Conservation (phyloP, 73 alveolate genomes). For the Tetrahymena thermophila region DNA sequence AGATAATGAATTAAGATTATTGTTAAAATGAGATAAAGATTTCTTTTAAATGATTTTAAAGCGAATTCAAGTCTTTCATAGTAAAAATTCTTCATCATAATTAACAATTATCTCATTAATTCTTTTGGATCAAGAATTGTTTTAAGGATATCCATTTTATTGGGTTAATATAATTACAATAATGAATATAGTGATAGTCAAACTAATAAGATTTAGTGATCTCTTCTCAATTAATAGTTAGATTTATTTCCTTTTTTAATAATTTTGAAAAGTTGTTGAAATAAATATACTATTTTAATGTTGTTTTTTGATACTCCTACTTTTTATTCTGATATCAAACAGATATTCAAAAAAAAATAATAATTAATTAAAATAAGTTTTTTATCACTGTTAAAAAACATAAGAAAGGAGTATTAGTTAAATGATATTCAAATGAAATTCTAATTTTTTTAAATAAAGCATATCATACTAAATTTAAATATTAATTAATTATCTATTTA, state of each 20-base stretch:
- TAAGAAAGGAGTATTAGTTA: too few relatives aligned
- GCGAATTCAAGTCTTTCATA: not conserved
- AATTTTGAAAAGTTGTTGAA: too few relatives aligned
- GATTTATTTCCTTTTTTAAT: too few relatives aligned
- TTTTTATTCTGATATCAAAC: too few relatives aligned
- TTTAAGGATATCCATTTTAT: not conserved
- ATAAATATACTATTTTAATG: not conserved
- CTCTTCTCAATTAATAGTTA: too few relatives aligned
- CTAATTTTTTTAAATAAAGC: not conserved
- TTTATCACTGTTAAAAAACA: not conserved
- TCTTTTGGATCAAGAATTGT: not conserved
- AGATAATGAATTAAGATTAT: not conserved
- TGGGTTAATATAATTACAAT: too few relatives aligned
- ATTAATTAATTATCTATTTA: too few relatives aligned
- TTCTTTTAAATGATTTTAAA: not conserved
- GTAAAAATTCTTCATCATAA: not conserved
- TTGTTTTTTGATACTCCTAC: not conserved
- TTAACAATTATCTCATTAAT: not conserved
- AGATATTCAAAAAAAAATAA: not conserved
- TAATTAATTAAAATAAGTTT: too few relatives aligned
- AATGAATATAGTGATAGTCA: too few relatives aligned
- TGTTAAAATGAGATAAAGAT: not conserved
- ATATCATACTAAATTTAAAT: not conserved
- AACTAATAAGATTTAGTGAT: too few relatives aligned
- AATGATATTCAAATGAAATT: not conserved